These are phyloP conservation scores for Tillandsia fasciculata DNA, from an alignment of 176 grass and related monocot species.

Conservation along the genomic window DNA sequence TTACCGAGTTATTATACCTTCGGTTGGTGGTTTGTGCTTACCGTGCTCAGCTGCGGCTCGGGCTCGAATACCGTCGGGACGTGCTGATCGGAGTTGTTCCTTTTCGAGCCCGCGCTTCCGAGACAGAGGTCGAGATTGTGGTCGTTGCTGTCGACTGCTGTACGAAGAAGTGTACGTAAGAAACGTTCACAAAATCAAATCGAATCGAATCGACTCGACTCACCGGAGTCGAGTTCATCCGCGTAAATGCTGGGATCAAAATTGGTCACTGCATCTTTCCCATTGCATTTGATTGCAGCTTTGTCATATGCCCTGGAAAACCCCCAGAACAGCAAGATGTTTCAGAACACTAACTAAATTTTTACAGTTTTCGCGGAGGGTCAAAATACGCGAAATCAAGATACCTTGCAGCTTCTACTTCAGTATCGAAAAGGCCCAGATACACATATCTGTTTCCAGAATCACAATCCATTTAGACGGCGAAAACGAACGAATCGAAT, in stretches of 20 bases:
- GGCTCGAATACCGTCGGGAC: conserved; percentile 52
- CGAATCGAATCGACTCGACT: neutral
- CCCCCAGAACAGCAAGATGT: neutral
- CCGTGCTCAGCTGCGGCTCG: conserved; percentile 36
- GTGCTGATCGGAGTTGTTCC: conserved; percentile 40
- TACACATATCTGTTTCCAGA: conserved; percentile 20
- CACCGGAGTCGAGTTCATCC: neutral
- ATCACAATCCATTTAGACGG: neutral
- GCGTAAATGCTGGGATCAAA: conserved; percentile 19
- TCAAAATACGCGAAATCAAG: neutral
- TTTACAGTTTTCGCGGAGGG: neutral
- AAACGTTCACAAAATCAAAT: neutral
- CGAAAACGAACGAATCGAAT: no score
- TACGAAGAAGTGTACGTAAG: neutral
- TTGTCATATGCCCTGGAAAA: conserved; percentile 22
- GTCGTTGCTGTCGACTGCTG: conserved; percentile 22
- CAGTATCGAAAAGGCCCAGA: conserved; percentile 21
- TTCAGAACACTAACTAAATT: neutral
- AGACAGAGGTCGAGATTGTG: conserved; percentile 89
- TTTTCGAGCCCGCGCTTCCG: conserved; percentile 60
- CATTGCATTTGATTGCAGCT: conserved; percentile 19
- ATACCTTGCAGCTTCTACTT: conserved; percentile 25
- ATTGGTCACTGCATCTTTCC: conserved; percentile 21
- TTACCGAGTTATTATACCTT: conserved; percentile 31
- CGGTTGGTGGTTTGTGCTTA: conserved; percentile 35